Percentiles rank a stretch among this genome's conserved stretches.
These are phyloP conservation scores for Fraxinus greggii DNA, from an alignment of 305 asterid genomes.

Conservation along the genomic window DNA sequence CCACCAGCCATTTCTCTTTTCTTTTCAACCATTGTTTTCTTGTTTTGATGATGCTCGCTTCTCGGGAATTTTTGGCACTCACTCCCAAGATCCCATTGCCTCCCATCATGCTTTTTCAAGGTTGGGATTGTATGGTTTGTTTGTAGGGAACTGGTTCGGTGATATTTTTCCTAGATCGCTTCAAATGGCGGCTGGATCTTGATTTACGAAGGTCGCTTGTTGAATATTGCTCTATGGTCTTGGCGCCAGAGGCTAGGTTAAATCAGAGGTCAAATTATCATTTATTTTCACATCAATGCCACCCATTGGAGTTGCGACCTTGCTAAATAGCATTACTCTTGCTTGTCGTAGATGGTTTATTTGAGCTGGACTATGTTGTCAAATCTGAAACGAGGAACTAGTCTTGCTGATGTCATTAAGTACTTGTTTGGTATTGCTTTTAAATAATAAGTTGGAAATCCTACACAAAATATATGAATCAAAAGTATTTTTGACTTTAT, in stretches of 20 bases:
- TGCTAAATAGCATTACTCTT: no score
- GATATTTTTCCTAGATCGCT: not conserved
- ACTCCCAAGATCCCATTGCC: conserved; percentile 68
- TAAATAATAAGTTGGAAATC: not conserved
- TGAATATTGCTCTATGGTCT: not conserved
- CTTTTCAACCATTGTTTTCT: conserved; percentile 54
- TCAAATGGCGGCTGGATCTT: conserved; percentile 34
- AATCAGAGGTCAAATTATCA: no score
- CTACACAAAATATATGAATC: not conserved
- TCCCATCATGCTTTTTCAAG: conserved; percentile 33
- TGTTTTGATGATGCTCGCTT: conserved; percentile 27
- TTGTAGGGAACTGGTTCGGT: not conserved
- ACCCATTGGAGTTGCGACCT: no score
- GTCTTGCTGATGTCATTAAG: not conserved
- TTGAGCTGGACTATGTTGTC: not conserved
- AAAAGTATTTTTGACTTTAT: no score
- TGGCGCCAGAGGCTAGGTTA: no score
- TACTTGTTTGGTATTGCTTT: not conserved
- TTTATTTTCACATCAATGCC: no score
- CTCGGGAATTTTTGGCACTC: conserved; percentile 34
- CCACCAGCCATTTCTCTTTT: conserved; percentile 81
- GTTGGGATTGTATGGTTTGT: conserved; percentile 23
- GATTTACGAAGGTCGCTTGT: not conserved
- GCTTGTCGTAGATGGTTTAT: not conserved
- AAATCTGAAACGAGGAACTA: not conserved